Evolutionary conservation across 129 eudicot genomes (phyloP), one percentile per base, ranked within the genome.

Genomic region (Lactuca sativa): DNA sequence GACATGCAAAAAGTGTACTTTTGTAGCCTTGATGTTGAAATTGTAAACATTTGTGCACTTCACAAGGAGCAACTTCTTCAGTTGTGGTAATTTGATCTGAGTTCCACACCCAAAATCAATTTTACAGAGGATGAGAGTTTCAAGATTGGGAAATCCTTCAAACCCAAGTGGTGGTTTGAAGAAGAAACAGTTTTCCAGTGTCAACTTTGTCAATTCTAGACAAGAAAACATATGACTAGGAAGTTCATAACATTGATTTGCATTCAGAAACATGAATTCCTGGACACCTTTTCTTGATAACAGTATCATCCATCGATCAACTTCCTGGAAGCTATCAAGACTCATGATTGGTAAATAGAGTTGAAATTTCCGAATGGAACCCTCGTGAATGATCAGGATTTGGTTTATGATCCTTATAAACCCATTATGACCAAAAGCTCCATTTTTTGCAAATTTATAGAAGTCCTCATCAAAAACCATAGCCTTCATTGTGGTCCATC

Each of bases 71-170:
- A 73, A 53, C 16, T 9, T 13, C 44, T 64, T 25, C 14, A 73
- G 70, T 15, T n/a, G 56, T 14, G 70, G 77, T 73, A 62, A 21
- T 17, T 21, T 73, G 16, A 73, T 41, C 17, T 14, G 0, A 18
- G 15, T 21, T 62, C 63, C 7, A 8, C 32, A 4, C 17, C 66
- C 63, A 62, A 66, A 51, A 60, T 18, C 54, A 67, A 72, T 6
- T 15, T 41, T 4, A 0, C 0, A 13, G 63, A 81, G 53, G 44
- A 3, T 2, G n/a, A 76, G 67, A 36, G 4, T 0, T 52, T 51
- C 40, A 36, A 75, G 73, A 67, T 59, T 7, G 67, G 33, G 48
- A 60, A 48, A 68, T 51, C 64, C 75, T 60, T 25, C 38, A 53
- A 69, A 52, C 21, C 32, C n/a, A 61, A 16, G 48, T n/a, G 80